Evolutionary conservation across 2,329 filamentous ascomycete genomes (phyloP), one percentile per base, ranked within the genome.

Genomic region (Apiospora malaysiana): DNA sequence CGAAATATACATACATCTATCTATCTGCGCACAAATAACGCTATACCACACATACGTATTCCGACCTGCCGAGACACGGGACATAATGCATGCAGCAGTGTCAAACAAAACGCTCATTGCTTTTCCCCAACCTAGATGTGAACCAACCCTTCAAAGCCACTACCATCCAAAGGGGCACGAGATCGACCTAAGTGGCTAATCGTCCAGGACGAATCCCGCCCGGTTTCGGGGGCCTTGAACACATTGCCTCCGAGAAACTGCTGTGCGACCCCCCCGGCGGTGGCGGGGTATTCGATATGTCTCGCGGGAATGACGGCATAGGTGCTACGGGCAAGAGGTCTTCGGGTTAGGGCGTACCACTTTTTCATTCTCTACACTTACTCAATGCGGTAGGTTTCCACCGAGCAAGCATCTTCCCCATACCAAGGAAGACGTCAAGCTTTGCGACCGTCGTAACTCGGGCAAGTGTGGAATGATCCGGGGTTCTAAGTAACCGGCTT

Each of bases 331-430:
- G 25, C 25, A 27, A 32, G 32, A 27, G 25, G 32, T 32, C 27
- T 32, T 32, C 16, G 16, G 51, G 51, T 18, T 59, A 37, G 51
- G 27, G 51, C 51, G 27, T 32, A 32, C 51, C 51, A 59, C 51
- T 59, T 59, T 59, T 59, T 59, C 18, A 6, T 59, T 59, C 27
- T 59, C 7, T n/a, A 4, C 21, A 21, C 51, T 59, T 59, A 59
- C 51, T 63, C 56, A 32, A 63, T 59, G 21, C 16, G 56, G 56
- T 18, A 40, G 56, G 56, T 63, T 63, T 40, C 56, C 56, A 63
- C 56, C 56, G 32, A 63, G 56, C 56, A 63, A 32, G 51, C 51
- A 56, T 56, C 27, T 56, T 56, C 51, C 51, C 51, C 51, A 56
- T 27, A 56, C 25, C 25, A 51, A 14, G 49, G 49, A 27, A 23